phyloP scores from a whole-genome alignment of 176 grass and related monocot species.

The Alopecurus myosuroides region DNA sequence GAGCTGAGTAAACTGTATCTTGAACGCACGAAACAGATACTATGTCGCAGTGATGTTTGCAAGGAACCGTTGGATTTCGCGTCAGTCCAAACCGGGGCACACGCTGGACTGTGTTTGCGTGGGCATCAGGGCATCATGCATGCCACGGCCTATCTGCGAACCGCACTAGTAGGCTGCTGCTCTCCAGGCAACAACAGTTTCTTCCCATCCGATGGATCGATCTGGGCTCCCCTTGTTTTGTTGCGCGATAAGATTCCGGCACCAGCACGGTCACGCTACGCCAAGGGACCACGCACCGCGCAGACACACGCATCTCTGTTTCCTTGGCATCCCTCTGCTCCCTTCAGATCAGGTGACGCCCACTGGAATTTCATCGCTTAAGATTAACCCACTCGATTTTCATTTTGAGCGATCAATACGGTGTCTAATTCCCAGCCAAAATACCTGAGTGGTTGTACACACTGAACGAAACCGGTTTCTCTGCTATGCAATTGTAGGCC shows the following conservation, averaged over 20 bases:
- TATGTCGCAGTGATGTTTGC: too few species aligned
- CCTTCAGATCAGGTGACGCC: too few species aligned
- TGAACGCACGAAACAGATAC: neutral
- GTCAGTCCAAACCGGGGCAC: neutral
- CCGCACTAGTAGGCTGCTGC: conserved; percentile 25
- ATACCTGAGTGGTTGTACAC: too few species aligned
- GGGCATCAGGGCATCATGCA: neutral
- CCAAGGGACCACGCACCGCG: neutral
- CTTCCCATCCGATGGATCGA: neutral
- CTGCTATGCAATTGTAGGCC: too few species aligned
- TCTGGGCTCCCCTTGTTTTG: neutral
- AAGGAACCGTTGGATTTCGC: too few species aligned
- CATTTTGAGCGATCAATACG: too few species aligned
- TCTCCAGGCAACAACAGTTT: conserved; percentile 16
- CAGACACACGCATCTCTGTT: neutral
- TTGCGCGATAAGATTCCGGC: neutral
- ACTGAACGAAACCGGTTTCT: too few species aligned
- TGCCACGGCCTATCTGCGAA: neutral
- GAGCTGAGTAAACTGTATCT: too few species aligned
- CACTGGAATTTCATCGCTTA: too few species aligned
- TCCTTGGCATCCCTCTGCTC: neutral
- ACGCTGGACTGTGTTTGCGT: neutral
- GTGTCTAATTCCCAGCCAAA: too few species aligned
- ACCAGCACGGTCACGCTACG: neutral
- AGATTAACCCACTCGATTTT: too few species aligned